Percentiles rank a stretch among this genome's conserved stretches.
Conservation (phyloP, 2,329 filamentous ascomycete genomes). For the Zelopaecilomyces penicillatus region DNA sequence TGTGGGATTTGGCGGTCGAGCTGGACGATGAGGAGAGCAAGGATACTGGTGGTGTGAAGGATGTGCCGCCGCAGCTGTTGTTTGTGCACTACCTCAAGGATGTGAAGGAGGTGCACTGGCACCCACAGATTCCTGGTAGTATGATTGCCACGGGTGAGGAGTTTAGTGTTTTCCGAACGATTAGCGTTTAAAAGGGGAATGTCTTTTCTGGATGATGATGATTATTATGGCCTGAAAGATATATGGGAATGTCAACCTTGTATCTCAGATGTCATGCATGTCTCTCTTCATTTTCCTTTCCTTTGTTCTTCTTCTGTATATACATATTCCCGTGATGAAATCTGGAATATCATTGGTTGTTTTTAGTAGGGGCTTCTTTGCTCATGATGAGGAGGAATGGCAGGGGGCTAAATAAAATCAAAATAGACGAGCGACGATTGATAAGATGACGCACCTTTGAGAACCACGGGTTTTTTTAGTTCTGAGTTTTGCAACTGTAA, state of each 20-base stretch:
- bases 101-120: slow-evolving; percentile 96
- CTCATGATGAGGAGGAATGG: too few species aligned
- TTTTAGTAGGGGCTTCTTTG: too few species aligned
- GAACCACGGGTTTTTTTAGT: too few species aligned
- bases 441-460: background rate
- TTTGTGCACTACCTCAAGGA: slow-evolving; percentile 96
- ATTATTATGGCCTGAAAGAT: too few species aligned
- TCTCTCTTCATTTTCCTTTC: too few species aligned
- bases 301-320: background rate
- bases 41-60: slow-evolving; percentile 76
- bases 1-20: slow-evolving; percentile 97
- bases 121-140: slow-evolving; percentile 86
- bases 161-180: slow-evolving; percentile 80
- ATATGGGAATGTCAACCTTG: background rate
- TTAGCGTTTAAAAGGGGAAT: slow-evolving; percentile 54
- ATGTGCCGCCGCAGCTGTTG: slow-evolving; percentile 86
- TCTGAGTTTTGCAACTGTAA: too few species aligned
- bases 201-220: background rate
- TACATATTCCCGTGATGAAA: slow-evolving; percentile 7
- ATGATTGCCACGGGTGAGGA: slow-evolving; percentile 84
- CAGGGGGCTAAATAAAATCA: too few species aligned
- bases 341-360: too few species aligned
- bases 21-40: slow-evolving; percentile 94
- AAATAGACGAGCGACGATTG: background rate
- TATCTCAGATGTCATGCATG: slow-evolving; percentile 28